Base-by-base conservation (phyloP, 2,329 filamentous ascomycete species). In the Aspergillus tubingensis region DNA sequence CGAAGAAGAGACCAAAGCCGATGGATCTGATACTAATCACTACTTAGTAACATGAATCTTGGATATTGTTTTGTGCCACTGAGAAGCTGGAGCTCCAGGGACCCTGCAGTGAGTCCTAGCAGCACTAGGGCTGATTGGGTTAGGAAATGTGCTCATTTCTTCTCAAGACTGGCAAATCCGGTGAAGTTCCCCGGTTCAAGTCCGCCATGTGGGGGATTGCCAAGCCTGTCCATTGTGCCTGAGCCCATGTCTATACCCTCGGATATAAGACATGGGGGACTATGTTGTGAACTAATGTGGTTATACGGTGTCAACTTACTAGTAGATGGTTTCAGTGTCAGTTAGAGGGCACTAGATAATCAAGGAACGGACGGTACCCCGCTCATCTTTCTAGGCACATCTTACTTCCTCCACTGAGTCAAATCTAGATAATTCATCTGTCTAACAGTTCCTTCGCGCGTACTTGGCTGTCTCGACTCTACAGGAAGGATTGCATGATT, bases 91-190 rank as follows among this genome's bases (percentile, higher is more conserved):
- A 17, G 5, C 13, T 13, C 32, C 5, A 36, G 32, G 25, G 47
- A 50, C 47, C 47, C 50, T 39, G 50, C 50, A 53, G n/a, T 15
- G 50, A 21, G 19, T n/a, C 47, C n/a, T 27, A 19, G 21, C 13
- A 19, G 27, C 27, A 25, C 62, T 63, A 65, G 50, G 43, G 57
- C 57, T 17, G 48, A 64, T 47, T 8, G 13, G 55, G 65, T 61
- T 67, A 63, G 52, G 50, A 65, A 73, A 73, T 72, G 53, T 71
- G 70, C 70, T 73, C 70, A 72, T 70, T 66, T 68, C 51, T 69
- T 64, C 70, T 70, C 70, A 68, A 48, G n/a, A 21, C 38, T 23
- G 49, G n/a, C 50, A 59, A 38, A 32, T 30, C 53, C 53, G 53
- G 44, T 23, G 39, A n/a, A 30, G 25, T 55, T 55, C 53, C 53